Percentiles rank a stretch among this genome's conserved stretches.
Evolutionary conservation across 345 rosid genomes (phyloP).

Genomic region (Geranium brycei): DNA sequence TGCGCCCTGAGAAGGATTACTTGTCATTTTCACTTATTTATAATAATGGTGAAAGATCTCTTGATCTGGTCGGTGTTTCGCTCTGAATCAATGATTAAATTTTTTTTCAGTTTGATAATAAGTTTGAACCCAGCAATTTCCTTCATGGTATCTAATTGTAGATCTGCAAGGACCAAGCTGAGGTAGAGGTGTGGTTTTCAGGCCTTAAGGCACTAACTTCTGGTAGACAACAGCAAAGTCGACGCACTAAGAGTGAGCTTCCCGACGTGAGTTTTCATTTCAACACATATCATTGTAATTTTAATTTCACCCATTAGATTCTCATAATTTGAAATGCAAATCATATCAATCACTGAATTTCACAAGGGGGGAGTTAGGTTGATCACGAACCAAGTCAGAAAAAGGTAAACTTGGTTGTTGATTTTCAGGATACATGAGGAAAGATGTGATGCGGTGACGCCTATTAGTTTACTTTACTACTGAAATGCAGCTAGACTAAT

Average conservation of each 20-base stretch:
- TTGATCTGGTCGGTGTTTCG: constrained; percentile 69
- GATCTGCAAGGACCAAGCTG: constrained; percentile 97
- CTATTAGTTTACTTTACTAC: no score
- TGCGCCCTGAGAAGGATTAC: constrained; percentile 92
- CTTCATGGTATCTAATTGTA: constrained; percentile 18
- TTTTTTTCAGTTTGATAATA: constrained; percentile 1
- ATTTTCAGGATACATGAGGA: no score
- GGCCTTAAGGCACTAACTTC: constrained; percentile 54
- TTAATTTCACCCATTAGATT: neutral
- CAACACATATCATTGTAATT: neutral
- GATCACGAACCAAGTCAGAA: no score
- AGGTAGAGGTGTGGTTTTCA: constrained; percentile 81
- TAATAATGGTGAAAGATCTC: constrained; percentile 80
- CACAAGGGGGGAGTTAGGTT: neutral
- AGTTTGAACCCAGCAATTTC: constrained; percentile 9
- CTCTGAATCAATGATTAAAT: neutral
- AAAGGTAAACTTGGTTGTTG: no score
- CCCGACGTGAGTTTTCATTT: constrained; percentile 46
- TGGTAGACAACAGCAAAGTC: constrained; percentile 27
- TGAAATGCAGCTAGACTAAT: no score
- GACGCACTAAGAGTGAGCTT: constrained; percentile 51
- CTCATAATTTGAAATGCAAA: neutral
- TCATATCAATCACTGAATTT: neutral
- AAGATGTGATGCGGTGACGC: no score
- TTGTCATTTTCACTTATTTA: constrained; percentile 87